Conservation (phyloP, 495 filamentous ascomycete species). For the Lasiosphaeria miniovina region DNA sequence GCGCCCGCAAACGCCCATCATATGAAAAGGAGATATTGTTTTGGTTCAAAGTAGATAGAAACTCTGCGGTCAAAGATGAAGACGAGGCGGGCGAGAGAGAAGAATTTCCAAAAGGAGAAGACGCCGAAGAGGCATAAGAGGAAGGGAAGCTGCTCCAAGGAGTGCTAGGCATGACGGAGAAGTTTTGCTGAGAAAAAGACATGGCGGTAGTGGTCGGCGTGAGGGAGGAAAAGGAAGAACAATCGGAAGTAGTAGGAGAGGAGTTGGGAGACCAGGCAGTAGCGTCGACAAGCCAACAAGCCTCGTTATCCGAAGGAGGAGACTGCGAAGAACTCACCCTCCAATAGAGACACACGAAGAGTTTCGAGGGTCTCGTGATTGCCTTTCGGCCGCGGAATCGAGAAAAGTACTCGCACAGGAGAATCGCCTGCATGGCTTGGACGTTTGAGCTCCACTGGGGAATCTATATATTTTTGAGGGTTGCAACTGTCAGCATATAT, state of each 20-base stretch:
- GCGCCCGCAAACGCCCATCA: constrained; percentile 12
- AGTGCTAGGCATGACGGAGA: constrained; percentile 18
- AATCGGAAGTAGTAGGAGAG: constrained; percentile 30
- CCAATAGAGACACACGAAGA: constrained; percentile 50
- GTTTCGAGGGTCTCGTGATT: constrained; percentile 39
- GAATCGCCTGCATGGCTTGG: constrained; percentile 52
- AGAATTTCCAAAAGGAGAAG: constrained; percentile 19
- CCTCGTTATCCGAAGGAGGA: constrained; percentile 22
- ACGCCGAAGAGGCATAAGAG: constrained; percentile 19
- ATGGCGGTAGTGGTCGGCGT: constrained; percentile 24
- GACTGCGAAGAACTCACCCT: constrained; percentile 45
- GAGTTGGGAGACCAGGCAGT: constrained; percentile 33
- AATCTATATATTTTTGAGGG: constrained; percentile 20
- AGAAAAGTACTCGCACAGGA: constrained; percentile 53
- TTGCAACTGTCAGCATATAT: neutral
- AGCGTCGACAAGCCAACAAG: constrained; percentile 35
- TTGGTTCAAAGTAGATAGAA: constrained; percentile 15
- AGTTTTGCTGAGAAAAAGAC: constrained; percentile 19
- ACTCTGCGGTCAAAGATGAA: neutral
- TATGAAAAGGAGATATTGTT: constrained; percentile 17
- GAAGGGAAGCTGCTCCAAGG: constrained; percentile 27
- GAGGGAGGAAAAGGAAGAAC: constrained; percentile 27
- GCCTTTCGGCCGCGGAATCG: constrained; percentile 51
- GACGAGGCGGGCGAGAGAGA: constrained; percentile 1
- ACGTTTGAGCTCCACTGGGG: constrained; percentile 39